These are phyloP conservation scores for Colletotrichum liaoningense DNA, from an alignment of 2,329 filamentous ascomycete species.

Conservation along the genomic window DNA sequence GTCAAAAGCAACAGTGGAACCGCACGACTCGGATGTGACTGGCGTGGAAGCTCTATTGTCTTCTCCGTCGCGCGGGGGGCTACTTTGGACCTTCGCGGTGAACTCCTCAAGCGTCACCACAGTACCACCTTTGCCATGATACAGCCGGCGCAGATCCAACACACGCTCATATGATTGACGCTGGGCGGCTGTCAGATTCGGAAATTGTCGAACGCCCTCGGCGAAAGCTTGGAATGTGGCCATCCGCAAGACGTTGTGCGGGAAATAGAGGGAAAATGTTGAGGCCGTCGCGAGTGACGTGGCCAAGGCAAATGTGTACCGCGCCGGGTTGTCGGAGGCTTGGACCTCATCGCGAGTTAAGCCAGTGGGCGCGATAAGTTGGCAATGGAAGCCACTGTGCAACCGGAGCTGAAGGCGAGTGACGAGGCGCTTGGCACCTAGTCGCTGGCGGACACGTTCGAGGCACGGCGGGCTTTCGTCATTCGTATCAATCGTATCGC, in stretches of 20 bases:
- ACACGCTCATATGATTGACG: slow-evolving; percentile 2
- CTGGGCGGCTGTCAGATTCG: slow-evolving; percentile 1
- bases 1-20: slow-evolving; percentile 4
- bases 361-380: slow-evolving; percentile 2
- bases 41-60: background rate
- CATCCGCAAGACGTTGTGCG: background rate
- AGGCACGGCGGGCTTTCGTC: background rate
- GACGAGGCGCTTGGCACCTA: background rate
- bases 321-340: background rate
- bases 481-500: background rate
- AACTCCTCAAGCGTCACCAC: background rate
- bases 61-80: background rate
- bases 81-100: too few relatives aligned
- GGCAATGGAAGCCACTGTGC: background rate
- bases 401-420: slow-evolving; percentile 12
- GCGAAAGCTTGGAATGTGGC: background rate
- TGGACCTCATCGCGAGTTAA: background rate
- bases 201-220: slow-evolving; percentile 3
- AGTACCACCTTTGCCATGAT: slow-evolving; percentile 11
- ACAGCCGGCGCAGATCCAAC: slow-evolving; percentile 15
- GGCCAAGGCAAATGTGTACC: background rate
- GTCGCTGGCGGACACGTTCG: background rate
- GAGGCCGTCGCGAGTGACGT: background rate
- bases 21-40: background rate
- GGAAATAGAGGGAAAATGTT: slow-evolving; percentile 6